A percentile compares a stretch with the other conserved stretches of the same genome.
These are phyloP conservation scores for Penicillium psychrosexuale DNA, from an alignment of 2,329 filamentous ascomycete species.

Conservation along the genomic window DNA sequence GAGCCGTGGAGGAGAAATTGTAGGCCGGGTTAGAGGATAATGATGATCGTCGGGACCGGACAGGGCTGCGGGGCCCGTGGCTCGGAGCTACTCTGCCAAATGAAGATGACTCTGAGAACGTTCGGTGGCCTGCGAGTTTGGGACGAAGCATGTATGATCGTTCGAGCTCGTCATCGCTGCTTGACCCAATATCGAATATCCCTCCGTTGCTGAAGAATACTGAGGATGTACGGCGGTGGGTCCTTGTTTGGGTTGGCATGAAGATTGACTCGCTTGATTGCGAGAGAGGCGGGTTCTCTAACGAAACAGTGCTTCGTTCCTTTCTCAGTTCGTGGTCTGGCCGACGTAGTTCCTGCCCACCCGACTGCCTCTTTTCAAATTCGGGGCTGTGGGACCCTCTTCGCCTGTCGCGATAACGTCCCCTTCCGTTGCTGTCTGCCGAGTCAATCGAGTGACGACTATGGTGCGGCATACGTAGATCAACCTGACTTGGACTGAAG, in stretches of 20 bases:
- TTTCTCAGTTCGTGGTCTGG: slow-evolving; percentile 15
- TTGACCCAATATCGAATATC: slow-evolving; percentile 17
- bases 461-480: slow-evolving; percentile 19
- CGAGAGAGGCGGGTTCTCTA: slow-evolving; percentile 15
- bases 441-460: slow-evolving; percentile 17
- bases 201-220: slow-evolving; percentile 12
- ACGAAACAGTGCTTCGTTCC: slow-evolving; percentile 22
- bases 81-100: not conserved
- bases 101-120: slow-evolving; percentile 13
- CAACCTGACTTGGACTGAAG: slow-evolving; percentile 30
- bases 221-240: slow-evolving; percentile 18
- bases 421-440: slow-evolving; percentile 24
- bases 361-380: slow-evolving; percentile 21
- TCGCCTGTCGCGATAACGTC: slow-evolving; percentile 19
- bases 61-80: slow-evolving; percentile 11
- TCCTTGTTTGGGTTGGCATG: slow-evolving; percentile 4
- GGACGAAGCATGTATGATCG: slow-evolving; percentile 3
- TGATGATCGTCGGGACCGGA: slow-evolving; percentile 23
- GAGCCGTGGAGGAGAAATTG: slow-evolving; percentile 5
- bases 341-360: slow-evolving; percentile 7
- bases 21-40: slow-evolving; percentile 15
- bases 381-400: slow-evolving; percentile 36
- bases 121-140: not conserved
- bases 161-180: slow-evolving; percentile 20
- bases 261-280: slow-evolving; percentile 11